Conservation (phyloP, 305 asterid genomes). For the Withania somnifera region DNA sequence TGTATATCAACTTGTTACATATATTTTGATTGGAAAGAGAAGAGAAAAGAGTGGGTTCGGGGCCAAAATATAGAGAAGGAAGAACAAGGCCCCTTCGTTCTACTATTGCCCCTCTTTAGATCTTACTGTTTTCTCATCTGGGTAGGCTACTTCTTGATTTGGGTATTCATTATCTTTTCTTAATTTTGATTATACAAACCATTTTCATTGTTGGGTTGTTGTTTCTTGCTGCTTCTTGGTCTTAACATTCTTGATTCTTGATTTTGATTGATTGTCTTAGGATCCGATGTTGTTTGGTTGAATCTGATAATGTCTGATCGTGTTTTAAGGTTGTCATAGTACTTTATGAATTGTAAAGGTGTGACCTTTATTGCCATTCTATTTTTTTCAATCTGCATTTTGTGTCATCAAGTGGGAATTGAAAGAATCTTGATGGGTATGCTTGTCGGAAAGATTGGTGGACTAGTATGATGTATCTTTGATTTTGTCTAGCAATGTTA, state of each 20-base stretch:
- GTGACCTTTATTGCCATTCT: too few relatives aligned
- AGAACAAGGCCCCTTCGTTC: constrained; percentile 17
- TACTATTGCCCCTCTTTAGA: constrained; percentile 15
- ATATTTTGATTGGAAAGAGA: constrained; percentile 12
- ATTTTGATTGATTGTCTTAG: constrained; percentile 6
- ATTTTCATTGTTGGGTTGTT: constrained; percentile 8
- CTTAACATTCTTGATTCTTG: not conserved
- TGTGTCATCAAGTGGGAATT: too few relatives aligned
- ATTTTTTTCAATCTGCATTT: constrained; percentile 2
- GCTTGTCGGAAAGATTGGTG: not conserved
- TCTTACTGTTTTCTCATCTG: constrained; percentile 10
- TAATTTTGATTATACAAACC: not conserved
- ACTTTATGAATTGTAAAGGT: constrained; percentile 2
- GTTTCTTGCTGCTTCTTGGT: not conserved
- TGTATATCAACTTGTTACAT: not conserved
- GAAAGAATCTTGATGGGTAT: not conserved
- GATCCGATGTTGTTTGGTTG: constrained; percentile 6
- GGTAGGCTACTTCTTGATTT: constrained; percentile 7
- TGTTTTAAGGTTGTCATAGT: not conserved
- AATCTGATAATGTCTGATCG: constrained; percentile 7
- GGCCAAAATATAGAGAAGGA: constrained; percentile 18
- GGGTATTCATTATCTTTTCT: constrained; percentile 13
- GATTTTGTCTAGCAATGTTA: not conserved
- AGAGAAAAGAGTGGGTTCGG: constrained; percentile 6
- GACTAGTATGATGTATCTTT: not conserved